Evolutionary conservation across 2,329 filamentous ascomycete genomes (phyloP), one percentile per base, ranked within the genome.

Genomic region (Drechslerella coelobrocha): DNA sequence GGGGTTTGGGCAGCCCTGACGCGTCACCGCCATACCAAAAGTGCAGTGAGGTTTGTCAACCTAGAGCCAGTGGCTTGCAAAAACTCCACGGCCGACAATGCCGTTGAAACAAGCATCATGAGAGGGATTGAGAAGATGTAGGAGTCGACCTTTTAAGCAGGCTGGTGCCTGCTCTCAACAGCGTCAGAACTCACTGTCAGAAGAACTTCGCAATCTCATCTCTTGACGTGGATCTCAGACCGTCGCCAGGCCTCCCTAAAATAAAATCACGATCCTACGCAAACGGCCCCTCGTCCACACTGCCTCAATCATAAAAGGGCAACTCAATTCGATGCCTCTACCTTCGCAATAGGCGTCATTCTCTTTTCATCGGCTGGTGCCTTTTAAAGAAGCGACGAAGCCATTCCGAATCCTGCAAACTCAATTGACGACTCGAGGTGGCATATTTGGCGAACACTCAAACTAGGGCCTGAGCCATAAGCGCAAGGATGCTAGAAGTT

Each of bases 21-120:
- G 65, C 65, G 65, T 69, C 65, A 69, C 57, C 52, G 21, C 53
- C 57, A 37, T 29, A 27, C 52, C 57, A 61, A 69, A 69, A 61
- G 47, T 29, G 57, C 57, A 61, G 43, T 29, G 31, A 59, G 48
- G 45, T 39, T 69, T 50, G 65, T 52, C 65, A 62, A 62, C 65
- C 65, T 69, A 69, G 57, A 51, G 52, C 34, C 39, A 27, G 57
- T 52, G 57, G 65, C 52, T 62, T 37, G 29, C 63, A 48, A 61
- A 69, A 56, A 10, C 57, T 57, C 56, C 52, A 62, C 34, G 56
- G 29, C 61, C 47, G 56, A 62, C 61, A 52, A 53, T 43, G 34
- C 50, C 31, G 47, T 12, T 34, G 43, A 48, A 21, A 19, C 19
- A 6, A 10, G 17, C n/a, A 12, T 26, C 4, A 21, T 8, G 23